Percentiles rank a stretch among this genome's conserved stretches.
Conservation (phyloP, 1,139 yeast genomes). For the Petasospora fabianii region DNA sequence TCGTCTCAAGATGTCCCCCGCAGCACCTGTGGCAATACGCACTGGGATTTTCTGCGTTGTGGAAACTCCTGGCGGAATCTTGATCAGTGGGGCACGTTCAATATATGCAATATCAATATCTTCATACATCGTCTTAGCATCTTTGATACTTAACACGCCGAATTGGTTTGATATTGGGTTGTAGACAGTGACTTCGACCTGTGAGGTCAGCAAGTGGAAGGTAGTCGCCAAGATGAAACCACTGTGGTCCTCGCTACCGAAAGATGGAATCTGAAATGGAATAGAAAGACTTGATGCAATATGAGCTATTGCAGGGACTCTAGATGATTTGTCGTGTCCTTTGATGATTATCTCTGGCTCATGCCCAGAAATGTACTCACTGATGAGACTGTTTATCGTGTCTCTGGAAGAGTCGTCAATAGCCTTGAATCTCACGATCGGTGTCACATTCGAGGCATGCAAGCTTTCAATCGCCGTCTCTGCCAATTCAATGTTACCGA, state of each 20-base stretch:
- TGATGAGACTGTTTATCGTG: conserved; percentile 28
- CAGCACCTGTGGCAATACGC: conserved; percentile 42
- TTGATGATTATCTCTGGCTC: conserved; percentile 21
- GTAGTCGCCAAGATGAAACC: conserved; percentile 42
- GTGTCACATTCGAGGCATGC: conserved; percentile 21
- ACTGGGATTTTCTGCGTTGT: conserved; percentile 49
- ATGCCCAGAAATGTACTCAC: conserved; percentile 32
- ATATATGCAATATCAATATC: conserved; percentile 45
- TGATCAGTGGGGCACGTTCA: conserved; percentile 34
- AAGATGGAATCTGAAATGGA: conserved; percentile 25
- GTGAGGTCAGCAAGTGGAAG: conserved; percentile 50
- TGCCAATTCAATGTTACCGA: conserved; percentile 31
- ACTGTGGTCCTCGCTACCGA: conserved; percentile 3
- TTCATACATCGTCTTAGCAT: conserved; percentile 45
- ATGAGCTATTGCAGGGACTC: conserved; percentile 20
- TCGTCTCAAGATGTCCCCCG: conserved; percentile 44
- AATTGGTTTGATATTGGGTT: conserved; percentile 49
- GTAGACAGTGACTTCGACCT: conserved; percentile 46
- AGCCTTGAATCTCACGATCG: conserved; percentile 17
- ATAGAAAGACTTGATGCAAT: conserved; percentile 23
- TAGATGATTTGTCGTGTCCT: conserved; percentile 24
- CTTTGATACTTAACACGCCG: conserved; percentile 36
- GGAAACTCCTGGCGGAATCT: conserved; percentile 48
- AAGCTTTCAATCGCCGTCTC: conserved; percentile 27
- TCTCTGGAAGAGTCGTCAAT: conserved; percentile 4